These are phyloP conservation scores for Trichophyton simii DNA, from an alignment of 2,329 filamentous ascomycete species.

Conservation along the genomic window DNA sequence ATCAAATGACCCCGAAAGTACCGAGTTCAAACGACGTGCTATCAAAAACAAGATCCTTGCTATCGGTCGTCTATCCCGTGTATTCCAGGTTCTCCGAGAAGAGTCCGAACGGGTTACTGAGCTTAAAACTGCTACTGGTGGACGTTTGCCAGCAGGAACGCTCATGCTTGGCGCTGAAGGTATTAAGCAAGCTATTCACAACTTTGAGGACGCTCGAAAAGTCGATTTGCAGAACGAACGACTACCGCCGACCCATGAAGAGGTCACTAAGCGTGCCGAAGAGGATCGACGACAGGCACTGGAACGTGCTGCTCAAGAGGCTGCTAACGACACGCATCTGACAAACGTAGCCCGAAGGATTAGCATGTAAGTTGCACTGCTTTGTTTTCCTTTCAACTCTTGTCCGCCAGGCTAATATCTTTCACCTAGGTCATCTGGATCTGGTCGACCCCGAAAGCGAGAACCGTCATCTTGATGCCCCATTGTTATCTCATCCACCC, in stretches of 20 bases:
- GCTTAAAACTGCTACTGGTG: slow-evolving; percentile 90
- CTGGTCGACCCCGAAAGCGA: slow-evolving; percentile 25
- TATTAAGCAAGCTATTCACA: slow-evolving; percentile 95
- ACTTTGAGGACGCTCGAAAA: slow-evolving; percentile 92
- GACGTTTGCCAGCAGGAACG: slow-evolving; percentile 82
- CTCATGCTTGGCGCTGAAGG: slow-evolving; percentile 97
- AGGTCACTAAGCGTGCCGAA: slow-evolving; percentile 72
- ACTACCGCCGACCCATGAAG: slow-evolving; percentile 81
- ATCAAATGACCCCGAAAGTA: slow-evolving; percentile 62
- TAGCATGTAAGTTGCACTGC: slow-evolving; percentile 65
- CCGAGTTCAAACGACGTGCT: slow-evolving; percentile 84
- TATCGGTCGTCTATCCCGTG: slow-evolving; percentile 87
- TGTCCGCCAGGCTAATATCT: not conserved
- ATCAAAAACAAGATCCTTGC: slow-evolving; percentile 99
- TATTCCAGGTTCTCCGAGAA: slow-evolving; percentile 96
- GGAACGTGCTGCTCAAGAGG: slow-evolving; percentile 73
- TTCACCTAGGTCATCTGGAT: slow-evolving; percentile 27
- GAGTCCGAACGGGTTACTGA: slow-evolving; percentile 95
- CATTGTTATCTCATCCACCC: not conserved
- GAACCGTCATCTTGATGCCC: slow-evolving; percentile 16
- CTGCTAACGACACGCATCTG: slow-evolving; percentile 80
- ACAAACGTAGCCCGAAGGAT: slow-evolving; percentile 79
- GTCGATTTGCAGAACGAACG: slow-evolving; percentile 95
- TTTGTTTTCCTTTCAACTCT: not conserved
- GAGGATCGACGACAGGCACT: slow-evolving; percentile 71